phyloP scores from a whole-genome alignment of 1,139 yeast genomes.

The Zygosaccharomyces sapae region DNA sequence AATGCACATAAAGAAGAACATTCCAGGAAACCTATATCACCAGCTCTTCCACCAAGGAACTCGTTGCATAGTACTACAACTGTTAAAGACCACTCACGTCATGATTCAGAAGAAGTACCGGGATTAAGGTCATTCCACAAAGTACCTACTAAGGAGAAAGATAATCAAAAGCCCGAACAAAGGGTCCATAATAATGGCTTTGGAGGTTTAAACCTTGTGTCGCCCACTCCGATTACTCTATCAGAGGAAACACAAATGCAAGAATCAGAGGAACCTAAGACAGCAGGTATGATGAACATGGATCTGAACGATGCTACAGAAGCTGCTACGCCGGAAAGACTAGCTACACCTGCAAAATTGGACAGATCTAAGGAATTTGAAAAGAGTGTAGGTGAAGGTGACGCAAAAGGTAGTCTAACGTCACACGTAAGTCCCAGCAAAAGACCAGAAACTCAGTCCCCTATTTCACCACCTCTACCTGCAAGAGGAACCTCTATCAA shows the following conservation, averaged over 20 bases:
- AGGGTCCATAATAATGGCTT: neutral
- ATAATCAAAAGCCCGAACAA: neutral
- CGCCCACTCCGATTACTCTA: neutral
- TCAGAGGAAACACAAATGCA: neutral
- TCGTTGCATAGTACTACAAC: neutral
- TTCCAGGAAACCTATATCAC: neutral
- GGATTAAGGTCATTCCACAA: conserved; percentile 3
- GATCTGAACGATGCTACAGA: neutral
- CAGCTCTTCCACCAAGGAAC: conserved; percentile 11
- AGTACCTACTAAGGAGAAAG: neutral
- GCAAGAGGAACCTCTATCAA: conserved; percentile 13
- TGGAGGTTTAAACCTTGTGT: neutral
- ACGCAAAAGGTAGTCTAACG: neutral
- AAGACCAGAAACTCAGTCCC: conserved; percentile 9
- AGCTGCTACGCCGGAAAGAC: neutral
- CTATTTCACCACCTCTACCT: conserved; percentile 20
- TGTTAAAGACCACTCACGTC: neutral
- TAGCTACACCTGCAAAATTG: conserved; percentile 1
- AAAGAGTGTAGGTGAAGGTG: neutral
- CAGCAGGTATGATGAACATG: neutral
- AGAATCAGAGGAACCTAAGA: neutral
- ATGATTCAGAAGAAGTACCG: conserved; percentile 1
- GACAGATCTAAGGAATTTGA: neutral
- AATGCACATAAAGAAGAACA: neutral
- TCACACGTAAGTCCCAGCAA: neutral